These are phyloP conservation scores for Dalbergia cultrata DNA, from an alignment of 306 rosid genomes.

Conservation along the genomic window DNA sequence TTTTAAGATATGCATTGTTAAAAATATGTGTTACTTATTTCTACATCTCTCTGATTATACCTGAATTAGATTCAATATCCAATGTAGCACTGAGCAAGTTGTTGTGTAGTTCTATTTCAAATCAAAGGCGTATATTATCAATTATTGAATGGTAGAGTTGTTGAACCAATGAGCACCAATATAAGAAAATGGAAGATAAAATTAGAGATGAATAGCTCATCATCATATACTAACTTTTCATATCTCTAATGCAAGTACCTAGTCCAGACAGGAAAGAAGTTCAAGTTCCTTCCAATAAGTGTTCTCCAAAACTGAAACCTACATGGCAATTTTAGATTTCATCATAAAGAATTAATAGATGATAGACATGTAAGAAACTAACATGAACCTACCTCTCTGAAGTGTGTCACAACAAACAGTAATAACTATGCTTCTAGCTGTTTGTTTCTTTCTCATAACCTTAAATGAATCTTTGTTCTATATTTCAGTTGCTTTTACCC, in stretches of 20 bases:
- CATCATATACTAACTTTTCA: conserved; percentile 34
- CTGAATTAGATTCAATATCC: conserved; percentile 68
- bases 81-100: conserved; percentile 62
- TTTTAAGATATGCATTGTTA: too few species aligned
- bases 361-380: too few species aligned
- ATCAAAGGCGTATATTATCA: background rate
- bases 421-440: too few species aligned
- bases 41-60: too few species aligned
- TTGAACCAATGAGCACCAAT: too few species aligned
- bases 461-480: too few species aligned
- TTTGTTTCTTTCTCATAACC: too few species aligned
- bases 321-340: conserved; percentile 20
- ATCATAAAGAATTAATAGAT: too few species aligned
- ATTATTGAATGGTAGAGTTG: background rate
- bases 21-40: too few species aligned
- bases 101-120: conserved; percentile 57
- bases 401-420: too few species aligned
- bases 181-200: background rate
- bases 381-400: too few species aligned
- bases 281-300: conserved; percentile 66
- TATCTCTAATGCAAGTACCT: conserved; percentile 49
- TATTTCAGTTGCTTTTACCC: too few species aligned
- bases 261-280: conserved; percentile 67
- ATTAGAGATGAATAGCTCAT: conserved; percentile 1
- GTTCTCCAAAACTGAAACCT: conserved; percentile 58